phyloP scores from a whole-genome alignment of 768 basidiomycete species.

The Rhodotorula graminis region DNA sequence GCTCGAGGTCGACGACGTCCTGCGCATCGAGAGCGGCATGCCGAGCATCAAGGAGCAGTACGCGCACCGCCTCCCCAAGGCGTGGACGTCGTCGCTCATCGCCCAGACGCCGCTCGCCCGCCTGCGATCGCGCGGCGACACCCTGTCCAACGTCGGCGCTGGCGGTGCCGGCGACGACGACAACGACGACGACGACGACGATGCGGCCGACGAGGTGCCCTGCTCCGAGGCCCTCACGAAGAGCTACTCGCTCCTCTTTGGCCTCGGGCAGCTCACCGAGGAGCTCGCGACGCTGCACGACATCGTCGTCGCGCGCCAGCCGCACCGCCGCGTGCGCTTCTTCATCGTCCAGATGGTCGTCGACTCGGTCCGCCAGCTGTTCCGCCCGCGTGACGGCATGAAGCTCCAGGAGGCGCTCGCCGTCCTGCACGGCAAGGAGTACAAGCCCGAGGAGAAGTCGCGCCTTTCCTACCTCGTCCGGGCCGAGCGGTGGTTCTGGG shows the following conservation, averaged over 20 bases:
- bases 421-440: conserved; percentile 15
- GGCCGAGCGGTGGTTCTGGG: conserved; percentile 27
- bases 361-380: neutral
- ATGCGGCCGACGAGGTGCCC: neutral
- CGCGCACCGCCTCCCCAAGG: conserved; percentile 28
- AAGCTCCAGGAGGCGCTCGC: conserved; percentile 31
- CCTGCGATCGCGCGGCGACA: conserved; percentile 14
- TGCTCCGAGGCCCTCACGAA: conserved; percentile 34
- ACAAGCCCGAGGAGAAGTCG: conserved; percentile 2
- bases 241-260: conserved; percentile 36
- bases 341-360: conserved; percentile 17
- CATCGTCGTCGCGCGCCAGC: neutral
- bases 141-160: neutral
- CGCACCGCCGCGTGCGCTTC: conserved; percentile 2
- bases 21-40: conserved; percentile 35
- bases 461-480: neutral
- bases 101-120: conserved; percentile 14
- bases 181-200: neutral
- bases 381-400: conserved; percentile 9
- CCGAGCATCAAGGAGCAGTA: conserved; percentile 34
- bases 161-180: neutral
- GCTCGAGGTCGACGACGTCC: conserved; percentile 32
- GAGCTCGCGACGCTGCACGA: conserved; percentile 29
- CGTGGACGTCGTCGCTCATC: conserved; percentile 37
- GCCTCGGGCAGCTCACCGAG: conserved; percentile 36